A percentile compares a stretch with the other conserved stretches of the same genome.
Conservation (phyloP, 495 filamentous ascomycete species). For the Podospora appendiculata region DNA sequence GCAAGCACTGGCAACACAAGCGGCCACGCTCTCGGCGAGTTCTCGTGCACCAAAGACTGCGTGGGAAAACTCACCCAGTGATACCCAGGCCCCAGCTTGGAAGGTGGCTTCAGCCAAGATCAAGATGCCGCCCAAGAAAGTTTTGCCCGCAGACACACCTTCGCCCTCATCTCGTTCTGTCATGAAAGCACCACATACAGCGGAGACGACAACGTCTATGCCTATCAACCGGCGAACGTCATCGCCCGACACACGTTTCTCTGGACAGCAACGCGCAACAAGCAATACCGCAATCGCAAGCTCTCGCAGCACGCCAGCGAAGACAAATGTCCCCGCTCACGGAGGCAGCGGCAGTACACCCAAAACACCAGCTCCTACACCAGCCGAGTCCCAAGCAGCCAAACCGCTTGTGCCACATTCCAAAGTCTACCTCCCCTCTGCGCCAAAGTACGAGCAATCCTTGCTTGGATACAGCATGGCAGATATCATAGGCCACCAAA, state of each 20-base stretch:
- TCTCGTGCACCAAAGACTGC: slow-evolving; percentile 15
- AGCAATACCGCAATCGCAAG: slow-evolving; percentile 5
- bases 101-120: slow-evolving; percentile 40
- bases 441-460: slow-evolving; percentile 40
- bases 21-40: slow-evolving; percentile 12
- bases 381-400: background rate
- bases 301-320: background rate
- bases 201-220: slow-evolving; percentile 19
- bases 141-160: slow-evolving; percentile 25
- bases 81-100: slow-evolving; percentile 53
- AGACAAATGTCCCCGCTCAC: background rate
- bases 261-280: slow-evolving; percentile 40
- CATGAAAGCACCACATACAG: slow-evolving; percentile 32
- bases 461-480: slow-evolving; percentile 63
- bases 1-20: slow-evolving; percentile 34
- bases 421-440: slow-evolving; percentile 39
- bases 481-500: slow-evolving; percentile 85
- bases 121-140: slow-evolving; percentile 20
- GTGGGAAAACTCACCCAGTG: slow-evolving; percentile 20
- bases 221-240: slow-evolving; percentile 37
- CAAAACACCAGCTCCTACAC: slow-evolving; percentile 1
- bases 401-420: slow-evolving; percentile 38
- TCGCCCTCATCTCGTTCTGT: slow-evolving; percentile 35
- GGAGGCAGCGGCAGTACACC: slow-evolving; percentile 3
- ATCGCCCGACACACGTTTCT: slow-evolving; percentile 48